Conservation (phyloP, 768 basidiomycete species). For the Tephrocybe sp. region DNA sequence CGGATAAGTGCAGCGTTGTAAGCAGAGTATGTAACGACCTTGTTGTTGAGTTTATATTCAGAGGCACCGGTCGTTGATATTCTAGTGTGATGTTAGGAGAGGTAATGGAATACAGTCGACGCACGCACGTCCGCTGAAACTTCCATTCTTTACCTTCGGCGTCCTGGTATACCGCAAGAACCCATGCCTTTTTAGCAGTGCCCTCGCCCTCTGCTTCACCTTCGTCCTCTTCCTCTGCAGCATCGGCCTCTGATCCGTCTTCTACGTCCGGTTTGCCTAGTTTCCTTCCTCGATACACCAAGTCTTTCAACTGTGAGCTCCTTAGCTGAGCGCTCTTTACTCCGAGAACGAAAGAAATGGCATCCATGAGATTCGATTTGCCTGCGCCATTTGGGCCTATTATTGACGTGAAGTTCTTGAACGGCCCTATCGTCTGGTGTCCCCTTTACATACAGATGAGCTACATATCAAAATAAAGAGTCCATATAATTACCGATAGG, state of each 20-base stretch:
- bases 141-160: conserved; percentile 76
- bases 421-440: conserved; percentile 86
- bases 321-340: conserved; percentile 92
- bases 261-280: conserved; percentile 52
- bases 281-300: conserved; percentile 89
- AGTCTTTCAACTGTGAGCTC: conserved; percentile 90
- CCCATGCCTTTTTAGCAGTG: conserved; percentile 93
- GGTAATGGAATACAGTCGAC: not conserved
- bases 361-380: conserved; percentile 99
- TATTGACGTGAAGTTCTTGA: conserved; percentile 91
- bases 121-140: conserved; percentile 88
- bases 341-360: conserved; percentile 97
- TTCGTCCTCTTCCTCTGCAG: conserved; percentile 53
- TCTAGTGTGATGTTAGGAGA: conserved; percentile 39
- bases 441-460: conserved; percentile 41
- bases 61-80: conserved; percentile 87
- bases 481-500: conserved; percentile 56
- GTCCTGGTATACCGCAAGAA: conserved; percentile 88
- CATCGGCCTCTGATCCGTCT: conserved; percentile 43
- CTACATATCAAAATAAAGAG: conserved; percentile 21
- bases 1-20: conserved; percentile 87
- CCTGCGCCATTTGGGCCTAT: conserved; percentile 99
- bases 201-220: conserved; percentile 69
- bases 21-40: conserved; percentile 77
- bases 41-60: conserved; percentile 86